A percentile compares a stretch with the other conserved stretches of the same genome.
phyloP scores from a whole-genome alignment of 345 rosid species.

The Pugionium cornutum region DNA sequence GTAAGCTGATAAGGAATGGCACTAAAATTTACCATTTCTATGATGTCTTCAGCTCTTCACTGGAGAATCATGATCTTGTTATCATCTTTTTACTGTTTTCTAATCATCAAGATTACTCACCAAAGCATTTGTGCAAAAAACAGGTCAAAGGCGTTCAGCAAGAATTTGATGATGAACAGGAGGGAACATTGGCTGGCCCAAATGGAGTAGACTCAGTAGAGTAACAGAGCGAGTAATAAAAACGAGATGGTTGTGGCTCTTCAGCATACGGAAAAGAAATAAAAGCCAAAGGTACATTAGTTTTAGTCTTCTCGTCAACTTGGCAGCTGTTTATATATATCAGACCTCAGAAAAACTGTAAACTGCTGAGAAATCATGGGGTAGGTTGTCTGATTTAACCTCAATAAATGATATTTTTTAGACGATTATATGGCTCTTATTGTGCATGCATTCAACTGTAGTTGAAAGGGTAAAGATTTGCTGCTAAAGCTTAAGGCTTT shows the following conservation, averaged over 20 bases:
- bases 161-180: slow-evolving; percentile 77
- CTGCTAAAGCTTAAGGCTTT: neutral
- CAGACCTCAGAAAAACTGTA: neutral
- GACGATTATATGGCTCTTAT: neutral
- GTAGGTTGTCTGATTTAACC: slow-evolving; percentile 5
- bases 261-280: slow-evolving; percentile 23
- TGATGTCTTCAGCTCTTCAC: neutral
- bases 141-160: slow-evolving; percentile 93
- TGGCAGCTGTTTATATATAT: neutral
- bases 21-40: neutral
- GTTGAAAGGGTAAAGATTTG: slow-evolving; percentile 23
- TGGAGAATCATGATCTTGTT: neutral
- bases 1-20: slow-evolving; percentile 45
- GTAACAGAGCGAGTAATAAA: slow-evolving; percentile 6
- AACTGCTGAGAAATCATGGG: slow-evolving; percentile 6
- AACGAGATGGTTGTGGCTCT: neutral
- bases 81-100: neutral
- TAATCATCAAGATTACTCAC: slow-evolving; percentile 19
- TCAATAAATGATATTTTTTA: no score
- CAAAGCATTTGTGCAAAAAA: slow-evolving; percentile 17
- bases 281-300: slow-evolving; percentile 29
- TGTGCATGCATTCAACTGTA: neutral
- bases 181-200: slow-evolving; percentile 51
- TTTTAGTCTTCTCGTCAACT: slow-evolving; percentile 14
- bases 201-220: slow-evolving; percentile 45